A percentile compares a stretch with the other conserved stretches of the same genome.
phyloP scores from a whole-genome alignment of 192 early-diverging fungal genomes.

The Chytriomyces sp. region DNA sequence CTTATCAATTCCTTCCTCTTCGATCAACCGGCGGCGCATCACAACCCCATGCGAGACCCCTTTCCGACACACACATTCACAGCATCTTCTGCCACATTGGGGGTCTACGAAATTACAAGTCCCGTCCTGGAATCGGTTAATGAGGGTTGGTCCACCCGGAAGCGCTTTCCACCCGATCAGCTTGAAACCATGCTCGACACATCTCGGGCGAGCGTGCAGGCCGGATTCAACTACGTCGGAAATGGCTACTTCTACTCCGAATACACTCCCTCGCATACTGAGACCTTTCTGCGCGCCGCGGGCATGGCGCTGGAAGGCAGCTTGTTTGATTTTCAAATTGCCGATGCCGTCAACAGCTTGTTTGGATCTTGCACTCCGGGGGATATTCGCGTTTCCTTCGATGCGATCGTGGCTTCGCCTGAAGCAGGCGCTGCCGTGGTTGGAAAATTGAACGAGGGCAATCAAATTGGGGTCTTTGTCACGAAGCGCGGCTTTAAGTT shows the following conservation, averaged over 20 bases:
- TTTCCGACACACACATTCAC: slow-evolving; percentile 18
- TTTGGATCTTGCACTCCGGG: slow-evolving; percentile 27
- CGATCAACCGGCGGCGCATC: slow-evolving; percentile 42
- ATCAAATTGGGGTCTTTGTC: slow-evolving; percentile 18
- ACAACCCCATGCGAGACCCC: slow-evolving; percentile 40
- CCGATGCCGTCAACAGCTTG: slow-evolving; percentile 22
- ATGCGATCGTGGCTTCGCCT: slow-evolving; percentile 1
- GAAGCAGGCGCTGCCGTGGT: slow-evolving; percentile 23
- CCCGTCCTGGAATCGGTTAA: slow-evolving; percentile 9
- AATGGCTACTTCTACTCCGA: slow-evolving; percentile 33
- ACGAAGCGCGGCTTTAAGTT: slow-evolving; percentile 5
- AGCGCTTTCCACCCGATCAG: neutral
- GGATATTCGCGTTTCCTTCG: slow-evolving; percentile 29
- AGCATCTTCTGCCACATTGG: neutral
- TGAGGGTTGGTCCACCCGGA: neutral
- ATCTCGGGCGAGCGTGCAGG: neutral
- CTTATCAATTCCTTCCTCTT: slow-evolving; percentile 33
- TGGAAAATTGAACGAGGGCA: slow-evolving; percentile 12
- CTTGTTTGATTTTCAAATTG: slow-evolving; percentile 35
- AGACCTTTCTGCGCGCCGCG: slow-evolving; percentile 18
- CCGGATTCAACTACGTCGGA: slow-evolving; percentile 30
- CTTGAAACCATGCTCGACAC: neutral
- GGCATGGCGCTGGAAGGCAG: slow-evolving; percentile 32
- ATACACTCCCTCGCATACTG: slow-evolving; percentile 9
- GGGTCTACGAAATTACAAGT: slow-evolving; percentile 10